phyloP scores from a whole-genome alignment of 148 eudicot species.

The Silene latifolia region DNA sequence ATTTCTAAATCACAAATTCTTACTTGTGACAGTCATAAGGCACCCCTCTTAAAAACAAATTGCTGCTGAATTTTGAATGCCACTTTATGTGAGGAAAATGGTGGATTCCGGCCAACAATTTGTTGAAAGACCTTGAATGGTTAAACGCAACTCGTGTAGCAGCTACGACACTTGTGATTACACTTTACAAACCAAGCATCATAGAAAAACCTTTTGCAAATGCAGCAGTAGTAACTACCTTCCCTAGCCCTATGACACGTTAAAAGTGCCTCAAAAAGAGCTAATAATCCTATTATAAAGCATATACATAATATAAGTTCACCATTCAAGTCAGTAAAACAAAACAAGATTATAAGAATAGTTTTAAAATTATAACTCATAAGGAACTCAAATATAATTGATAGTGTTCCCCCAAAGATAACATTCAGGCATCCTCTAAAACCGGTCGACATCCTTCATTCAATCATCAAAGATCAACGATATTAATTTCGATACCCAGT shows the following conservation, averaged over 20 bases:
- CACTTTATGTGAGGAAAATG: slow-evolving; percentile 75
- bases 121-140: slow-evolving; percentile 30
- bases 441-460: slow-evolving; percentile 85
- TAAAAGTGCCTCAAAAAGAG: too few relatives aligned
- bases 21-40: too few relatives aligned
- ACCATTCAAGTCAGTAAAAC: background rate
- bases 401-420: slow-evolving; percentile 91
- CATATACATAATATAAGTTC: too few relatives aligned
- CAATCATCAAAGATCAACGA: background rate
- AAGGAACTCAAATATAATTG: slow-evolving; percentile 53
- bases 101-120: slow-evolving; percentile 52
- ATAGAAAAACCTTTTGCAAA: too few relatives aligned
- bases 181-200: too few relatives aligned
- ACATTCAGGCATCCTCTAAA: slow-evolving; percentile 97
- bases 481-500: background rate
- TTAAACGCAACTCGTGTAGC: slow-evolving; percentile 22
- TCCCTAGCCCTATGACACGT: too few relatives aligned
- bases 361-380: slow-evolving; percentile 29
- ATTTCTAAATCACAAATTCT: too few relatives aligned
- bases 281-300: too few relatives aligned
- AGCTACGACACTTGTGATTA: too few relatives aligned
- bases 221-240: too few relatives aligned
- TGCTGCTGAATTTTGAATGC: slow-evolving; percentile 77
- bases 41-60: slow-evolving; percentile 34
- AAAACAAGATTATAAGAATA: too few relatives aligned